phyloP scores from a whole-genome alignment of 176 grass and related monocot genomes.

The Lolium rigidum region DNA sequence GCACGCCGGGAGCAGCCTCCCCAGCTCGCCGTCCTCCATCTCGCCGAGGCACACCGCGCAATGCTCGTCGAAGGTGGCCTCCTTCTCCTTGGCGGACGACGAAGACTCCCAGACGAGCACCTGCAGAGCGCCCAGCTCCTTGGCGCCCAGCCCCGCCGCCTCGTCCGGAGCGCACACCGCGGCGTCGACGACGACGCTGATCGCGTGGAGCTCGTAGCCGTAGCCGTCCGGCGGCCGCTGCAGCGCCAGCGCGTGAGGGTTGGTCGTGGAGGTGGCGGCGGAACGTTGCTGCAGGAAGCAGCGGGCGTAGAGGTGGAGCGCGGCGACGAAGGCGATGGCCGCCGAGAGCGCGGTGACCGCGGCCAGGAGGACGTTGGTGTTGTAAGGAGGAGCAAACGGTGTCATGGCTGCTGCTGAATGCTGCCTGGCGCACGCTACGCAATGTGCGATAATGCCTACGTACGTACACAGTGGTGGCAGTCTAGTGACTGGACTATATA shows the following conservation, averaged over 20 bases:
- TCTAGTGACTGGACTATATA: background rate
- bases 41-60: slow-evolving; percentile 62
- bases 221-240: background rate
- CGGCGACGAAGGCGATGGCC: slow-evolving; percentile 50
- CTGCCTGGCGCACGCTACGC: background rate
- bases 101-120: slow-evolving; percentile 44
- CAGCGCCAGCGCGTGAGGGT: background rate
- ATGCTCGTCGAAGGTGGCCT: background rate
- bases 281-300: slow-evolving; percentile 33
- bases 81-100: background rate
- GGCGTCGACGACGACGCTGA: background rate
- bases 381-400: slow-evolving; percentile 4
- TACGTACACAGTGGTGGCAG: background rate
- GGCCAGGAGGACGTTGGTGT: slow-evolving; percentile 40
- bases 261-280: background rate
- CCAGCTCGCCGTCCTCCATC: slow-evolving; percentile 57
- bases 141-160: slow-evolving; percentile 41
- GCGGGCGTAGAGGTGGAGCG: slow-evolving; percentile 57
- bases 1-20: slow-evolving; percentile 61
- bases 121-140: slow-evolving; percentile 52
- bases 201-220: slow-evolving; percentile 24
- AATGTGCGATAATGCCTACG: background rate
- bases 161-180: background rate
- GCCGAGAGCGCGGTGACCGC: slow-evolving; percentile 54
- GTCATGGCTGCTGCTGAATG: background rate